Conservation (phyloP, 164 flowering plant species). For the Chloranthus sessilifolius region DNA sequence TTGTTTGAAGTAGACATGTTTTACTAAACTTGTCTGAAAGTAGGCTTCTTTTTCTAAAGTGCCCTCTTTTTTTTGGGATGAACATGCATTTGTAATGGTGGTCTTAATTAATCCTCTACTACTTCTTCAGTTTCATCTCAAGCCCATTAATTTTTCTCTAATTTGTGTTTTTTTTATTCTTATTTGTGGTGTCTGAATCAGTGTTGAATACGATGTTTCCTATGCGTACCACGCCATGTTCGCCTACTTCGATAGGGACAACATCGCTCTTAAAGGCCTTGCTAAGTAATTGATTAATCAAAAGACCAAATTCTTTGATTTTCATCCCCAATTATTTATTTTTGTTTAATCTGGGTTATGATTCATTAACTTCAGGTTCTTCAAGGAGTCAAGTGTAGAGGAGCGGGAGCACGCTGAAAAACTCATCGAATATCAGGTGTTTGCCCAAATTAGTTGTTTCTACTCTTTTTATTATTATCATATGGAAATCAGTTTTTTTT, state of each 20-base stretch:
- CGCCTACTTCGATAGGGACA: conserved; percentile 94
- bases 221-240: conserved; percentile 88
- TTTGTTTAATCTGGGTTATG: background rate
- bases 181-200: no score
- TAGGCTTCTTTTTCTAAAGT: no score
- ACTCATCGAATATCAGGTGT: conserved; percentile 96
- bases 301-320: background rate
- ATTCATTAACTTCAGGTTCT: conserved; percentile 46
- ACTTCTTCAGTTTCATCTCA: no score
- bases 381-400: conserved; percentile 85
- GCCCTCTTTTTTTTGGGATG: no score
- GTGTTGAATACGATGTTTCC: conserved; percentile 93
- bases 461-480: no score
- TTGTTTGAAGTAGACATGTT: no score
- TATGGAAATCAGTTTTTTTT: background rate
- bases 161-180: no score
- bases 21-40: no score
- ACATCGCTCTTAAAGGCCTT: conserved; percentile 83
- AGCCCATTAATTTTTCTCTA: no score
- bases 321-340: background rate
- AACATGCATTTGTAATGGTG: background rate
- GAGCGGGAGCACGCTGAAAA: conserved; percentile 92
- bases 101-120: background rate
- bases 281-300: conserved; percentile 62
- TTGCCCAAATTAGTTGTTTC: no score